Evolutionary conservation across 2,329 filamentous ascomycete species (phyloP), one percentile per base, ranked within the genome.

Genomic region (Monosporascus cannonballus): DNA sequence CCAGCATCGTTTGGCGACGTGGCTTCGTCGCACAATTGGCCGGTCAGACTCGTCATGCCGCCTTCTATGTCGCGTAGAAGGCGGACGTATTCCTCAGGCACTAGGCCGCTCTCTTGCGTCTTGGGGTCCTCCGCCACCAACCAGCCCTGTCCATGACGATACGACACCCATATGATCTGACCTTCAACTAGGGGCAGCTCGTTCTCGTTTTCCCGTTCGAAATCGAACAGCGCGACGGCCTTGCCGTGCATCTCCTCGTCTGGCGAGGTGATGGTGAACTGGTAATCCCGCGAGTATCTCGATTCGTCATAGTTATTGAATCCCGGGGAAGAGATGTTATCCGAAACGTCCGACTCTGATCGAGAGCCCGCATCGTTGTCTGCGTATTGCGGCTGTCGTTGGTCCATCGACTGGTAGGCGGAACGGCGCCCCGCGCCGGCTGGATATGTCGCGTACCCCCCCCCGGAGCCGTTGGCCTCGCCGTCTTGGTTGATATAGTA

Each of bases 211-310:
- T 97, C 93, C 34, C 92, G 83, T 61, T 86, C 86, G 71, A 99
- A 99, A 67, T 96, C 92, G 67, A 96, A 99, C 22, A 99, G 77
- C 6, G 94, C 94, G 27, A 99, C 90, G 11, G 91, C 92, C 68
- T 96, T 96, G 48, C 94, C 94, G 66, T 96, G 92, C 83, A 96
- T 96, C 69, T 97, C 91, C 72, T 97, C 93, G 68, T 97, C 94
- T 5, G 92, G 91, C 15, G 90, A 95, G 17, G 90, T 93, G 61
- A 96, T 96, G 18, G 90, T 95, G 69, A 96, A 96, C 63, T 95
- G 89, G 68, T 96, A 96, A 70, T 96, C 90, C 59, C 89, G 84
- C 46, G 90, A 95, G 70, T 92, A 96, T 63, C 91, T 83, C 51
- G 86, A 89, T 67, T 90, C 81, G 64, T 91, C 86, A 60, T 83